Percentiles rank a stretch among this genome's conserved stretches.
Evolutionary conservation across 345 rosid species (phyloP).

Genomic region (Adansonia digitata): DNA sequence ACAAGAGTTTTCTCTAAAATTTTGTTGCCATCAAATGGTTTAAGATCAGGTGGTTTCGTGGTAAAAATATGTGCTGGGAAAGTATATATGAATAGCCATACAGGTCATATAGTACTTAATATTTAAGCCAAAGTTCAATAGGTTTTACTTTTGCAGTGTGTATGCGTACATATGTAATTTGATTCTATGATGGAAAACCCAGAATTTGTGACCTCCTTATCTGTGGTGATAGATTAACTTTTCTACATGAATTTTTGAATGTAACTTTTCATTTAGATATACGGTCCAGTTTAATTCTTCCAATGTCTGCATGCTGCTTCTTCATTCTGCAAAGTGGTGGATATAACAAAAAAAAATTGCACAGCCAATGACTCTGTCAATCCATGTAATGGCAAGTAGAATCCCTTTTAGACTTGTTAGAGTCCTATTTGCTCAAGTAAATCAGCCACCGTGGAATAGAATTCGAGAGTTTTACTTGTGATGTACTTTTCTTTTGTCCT

Average conservation of each 20-base stretch:
- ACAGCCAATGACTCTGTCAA: not conserved
- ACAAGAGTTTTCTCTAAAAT: not conserved
- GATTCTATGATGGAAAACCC: not conserved
- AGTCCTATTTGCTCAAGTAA: not conserved
- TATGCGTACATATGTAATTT: not conserved
- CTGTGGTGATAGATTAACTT: not conserved
- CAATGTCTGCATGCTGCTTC: not conserved
- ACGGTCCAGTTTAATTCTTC: not conserved
- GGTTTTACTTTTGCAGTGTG: not conserved
- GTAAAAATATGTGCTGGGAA: not conserved
- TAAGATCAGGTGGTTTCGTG: not conserved
- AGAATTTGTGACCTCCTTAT: not conserved
- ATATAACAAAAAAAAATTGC: not conserved
- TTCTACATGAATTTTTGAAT: not conserved
- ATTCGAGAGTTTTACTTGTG: not conserved
- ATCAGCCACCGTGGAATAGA: not conserved
- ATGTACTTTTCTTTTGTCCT: not conserved
- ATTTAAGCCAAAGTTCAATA: not conserved
- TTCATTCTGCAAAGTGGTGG: too few species aligned
- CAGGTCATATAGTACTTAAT: not conserved
- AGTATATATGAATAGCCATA: not conserved
- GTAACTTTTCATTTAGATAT: not conserved
- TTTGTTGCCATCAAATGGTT: not conserved
- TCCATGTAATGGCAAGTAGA: not conserved
- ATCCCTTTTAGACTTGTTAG: not conserved